These are phyloP conservation scores for Fonsecaea nubica DNA, from an alignment of 2,329 filamentous ascomycete species.

Conservation along the genomic window DNA sequence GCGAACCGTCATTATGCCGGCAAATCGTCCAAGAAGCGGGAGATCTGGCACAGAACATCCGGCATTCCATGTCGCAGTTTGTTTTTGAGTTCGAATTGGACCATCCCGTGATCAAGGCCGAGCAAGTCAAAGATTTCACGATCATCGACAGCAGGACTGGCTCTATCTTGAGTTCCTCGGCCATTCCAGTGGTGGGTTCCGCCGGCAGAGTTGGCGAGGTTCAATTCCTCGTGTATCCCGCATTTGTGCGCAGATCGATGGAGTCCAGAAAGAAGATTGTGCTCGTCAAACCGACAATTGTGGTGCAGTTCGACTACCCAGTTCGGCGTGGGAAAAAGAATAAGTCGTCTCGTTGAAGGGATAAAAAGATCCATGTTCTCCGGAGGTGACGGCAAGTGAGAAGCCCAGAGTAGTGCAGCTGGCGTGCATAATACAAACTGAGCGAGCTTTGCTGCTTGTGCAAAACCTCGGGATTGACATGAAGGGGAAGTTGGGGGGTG, in stretches of 20 bases:
- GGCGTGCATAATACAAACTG: background rate
- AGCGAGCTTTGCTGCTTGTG: background rate
- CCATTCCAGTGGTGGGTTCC: background rate
- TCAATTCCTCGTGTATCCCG: constrained; percentile 15
- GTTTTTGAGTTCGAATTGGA: background rate
- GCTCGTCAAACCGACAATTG: constrained; percentile 24
- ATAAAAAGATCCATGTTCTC: background rate
- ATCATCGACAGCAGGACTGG: constrained; percentile 27
- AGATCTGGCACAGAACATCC: constrained; percentile 18
- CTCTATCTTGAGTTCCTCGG: background rate
- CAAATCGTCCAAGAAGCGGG: constrained; percentile 7
- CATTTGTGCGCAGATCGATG: constrained; percentile 12
- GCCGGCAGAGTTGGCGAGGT: constrained; percentile 20
- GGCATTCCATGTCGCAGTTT: constrained; percentile 7
- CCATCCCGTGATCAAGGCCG: background rate
- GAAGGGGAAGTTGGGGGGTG: background rate
- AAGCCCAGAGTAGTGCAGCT: background rate
- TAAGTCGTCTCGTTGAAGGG: constrained; percentile 5
- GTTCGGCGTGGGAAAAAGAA: constrained; percentile 15
- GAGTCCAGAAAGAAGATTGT: background rate
- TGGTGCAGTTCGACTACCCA: constrained; percentile 20
- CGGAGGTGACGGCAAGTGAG: background rate
- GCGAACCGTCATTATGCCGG: background rate
- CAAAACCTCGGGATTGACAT: background rate
- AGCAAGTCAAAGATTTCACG: constrained; percentile 15